A percentile compares a stretch with the other conserved stretches of the same genome.
These are phyloP conservation scores for Lepidium sativum DNA, from an alignment of 345 rosid genomes.

Conservation along the genomic window DNA sequence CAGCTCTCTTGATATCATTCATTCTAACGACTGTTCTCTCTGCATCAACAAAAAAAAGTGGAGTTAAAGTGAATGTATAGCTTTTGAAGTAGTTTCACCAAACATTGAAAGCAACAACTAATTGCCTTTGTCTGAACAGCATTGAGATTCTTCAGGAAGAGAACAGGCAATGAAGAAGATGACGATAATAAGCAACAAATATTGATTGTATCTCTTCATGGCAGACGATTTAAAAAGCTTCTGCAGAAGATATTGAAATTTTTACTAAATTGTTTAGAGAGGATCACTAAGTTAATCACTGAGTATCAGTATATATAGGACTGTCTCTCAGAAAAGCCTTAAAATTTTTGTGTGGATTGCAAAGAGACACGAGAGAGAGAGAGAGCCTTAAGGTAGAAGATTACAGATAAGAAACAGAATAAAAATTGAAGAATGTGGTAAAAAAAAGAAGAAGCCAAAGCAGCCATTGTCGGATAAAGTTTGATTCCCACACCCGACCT, in stretches of 20 bases:
- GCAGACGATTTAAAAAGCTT: neutral
- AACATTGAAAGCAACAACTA: neutral
- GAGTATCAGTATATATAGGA: conserved; percentile 1
- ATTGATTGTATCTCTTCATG: conserved; percentile 1
- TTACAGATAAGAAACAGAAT: conserved; percentile 6
- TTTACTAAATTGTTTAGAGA: neutral
- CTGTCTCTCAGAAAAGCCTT: neutral
- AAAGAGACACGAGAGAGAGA: neutral
- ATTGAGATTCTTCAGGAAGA: conserved; percentile 1
- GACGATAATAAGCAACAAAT: neutral
- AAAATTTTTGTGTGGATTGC: neutral
- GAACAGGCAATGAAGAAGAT: conserved; percentile 7
- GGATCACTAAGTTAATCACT: neutral
- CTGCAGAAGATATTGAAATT: neutral
- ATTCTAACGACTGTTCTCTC: neutral
- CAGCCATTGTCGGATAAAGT: conserved; percentile 15
- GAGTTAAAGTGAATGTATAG: neutral
- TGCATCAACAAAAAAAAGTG: neutral
- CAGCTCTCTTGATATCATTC: neutral
- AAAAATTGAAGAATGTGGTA: conserved; percentile 4
- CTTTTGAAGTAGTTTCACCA: neutral
- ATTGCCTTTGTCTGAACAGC: conserved; percentile 7
- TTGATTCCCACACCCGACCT: conserved; percentile 1
- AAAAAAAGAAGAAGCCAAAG: neutral
- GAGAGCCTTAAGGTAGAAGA: conserved; percentile 2